phyloP scores from a whole-genome alignment of 192 early-diverging fungal species.

The Thamnidium elegans region DNA sequence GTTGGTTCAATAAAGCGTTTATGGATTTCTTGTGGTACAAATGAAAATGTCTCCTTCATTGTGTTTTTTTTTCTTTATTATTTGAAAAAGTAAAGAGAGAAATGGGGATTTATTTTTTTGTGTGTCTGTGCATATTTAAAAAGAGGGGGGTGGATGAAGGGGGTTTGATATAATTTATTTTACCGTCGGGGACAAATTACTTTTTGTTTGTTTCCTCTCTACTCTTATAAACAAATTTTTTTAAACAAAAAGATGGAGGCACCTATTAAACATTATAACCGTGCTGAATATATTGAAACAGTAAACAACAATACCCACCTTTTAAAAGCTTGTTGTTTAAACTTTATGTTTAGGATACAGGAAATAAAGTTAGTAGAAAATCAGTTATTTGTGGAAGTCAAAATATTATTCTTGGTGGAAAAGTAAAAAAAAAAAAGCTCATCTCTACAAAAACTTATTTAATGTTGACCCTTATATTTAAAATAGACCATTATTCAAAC shows the following conservation, averaged over 20 bases:
- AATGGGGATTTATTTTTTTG: no score
- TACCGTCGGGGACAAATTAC: no score
- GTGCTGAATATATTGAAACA: slow-evolving; percentile 94
- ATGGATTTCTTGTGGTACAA: no score
- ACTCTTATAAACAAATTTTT: neutral
- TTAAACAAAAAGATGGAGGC: slow-evolving; percentile 58
- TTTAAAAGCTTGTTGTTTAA: neutral
- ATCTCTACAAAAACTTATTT: neutral
- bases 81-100: no score
- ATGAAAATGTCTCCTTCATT: no score
- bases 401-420: slow-evolving; percentile 95
- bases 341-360: slow-evolving; percentile 69
- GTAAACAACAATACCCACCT: slow-evolving; percentile 37
- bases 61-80: no score
- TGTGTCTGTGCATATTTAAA: no score
- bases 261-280: slow-evolving; percentile 68
- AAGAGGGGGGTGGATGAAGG: no score
- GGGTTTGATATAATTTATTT: no score
- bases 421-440: slow-evolving; percentile 50
- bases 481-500: slow-evolving; percentile 86
- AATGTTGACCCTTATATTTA: neutral
- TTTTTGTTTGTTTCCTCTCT: no score
- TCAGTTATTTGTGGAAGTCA: slow-evolving; percentile 92
- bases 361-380: slow-evolving; percentile 93
- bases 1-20: no score